Evolutionary conservation across 257 asterid genomes (phyloP).

Genomic region (Solanum neorickii): DNA sequence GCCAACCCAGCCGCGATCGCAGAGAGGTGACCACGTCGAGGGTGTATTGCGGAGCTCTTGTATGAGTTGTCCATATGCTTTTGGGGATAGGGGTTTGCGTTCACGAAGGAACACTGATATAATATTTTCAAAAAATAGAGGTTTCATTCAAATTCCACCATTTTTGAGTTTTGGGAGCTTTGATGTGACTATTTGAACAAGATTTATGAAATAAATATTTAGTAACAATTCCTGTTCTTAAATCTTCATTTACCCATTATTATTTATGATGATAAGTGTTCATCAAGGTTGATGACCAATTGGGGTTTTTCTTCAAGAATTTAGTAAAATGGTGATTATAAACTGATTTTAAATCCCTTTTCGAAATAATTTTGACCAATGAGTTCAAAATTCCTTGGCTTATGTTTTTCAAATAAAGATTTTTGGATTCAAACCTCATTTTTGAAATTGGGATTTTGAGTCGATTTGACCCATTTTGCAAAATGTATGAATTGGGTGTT

Average conservation of each 20-base stretch:
- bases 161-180: not conserved
- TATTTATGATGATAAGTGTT: not conserved
- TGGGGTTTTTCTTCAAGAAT: not conserved
- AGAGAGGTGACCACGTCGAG: not conserved
- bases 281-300: not conserved
- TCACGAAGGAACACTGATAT: not conserved
- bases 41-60: not conserved
- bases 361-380: not conserved
- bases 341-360: not conserved
- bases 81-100: not conserved
- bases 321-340: not conserved
- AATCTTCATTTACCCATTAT: not conserved
- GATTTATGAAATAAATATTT: too few relatives aligned
- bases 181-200: not conserved
- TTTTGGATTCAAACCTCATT: not conserved
- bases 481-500: not conserved
- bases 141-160: not conserved
- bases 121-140: too few relatives aligned
- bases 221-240: not conserved
- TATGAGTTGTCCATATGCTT: not conserved
- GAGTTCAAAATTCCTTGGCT: not conserved
- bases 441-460: not conserved
- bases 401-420: not conserved
- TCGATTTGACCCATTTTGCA: not conserved
- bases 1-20: not conserved